Evolutionary conservation across 2,329 filamentous ascomycete genomes (phyloP), one percentile per base, ranked within the genome.

Genomic region (Orbilia javanica): DNA sequence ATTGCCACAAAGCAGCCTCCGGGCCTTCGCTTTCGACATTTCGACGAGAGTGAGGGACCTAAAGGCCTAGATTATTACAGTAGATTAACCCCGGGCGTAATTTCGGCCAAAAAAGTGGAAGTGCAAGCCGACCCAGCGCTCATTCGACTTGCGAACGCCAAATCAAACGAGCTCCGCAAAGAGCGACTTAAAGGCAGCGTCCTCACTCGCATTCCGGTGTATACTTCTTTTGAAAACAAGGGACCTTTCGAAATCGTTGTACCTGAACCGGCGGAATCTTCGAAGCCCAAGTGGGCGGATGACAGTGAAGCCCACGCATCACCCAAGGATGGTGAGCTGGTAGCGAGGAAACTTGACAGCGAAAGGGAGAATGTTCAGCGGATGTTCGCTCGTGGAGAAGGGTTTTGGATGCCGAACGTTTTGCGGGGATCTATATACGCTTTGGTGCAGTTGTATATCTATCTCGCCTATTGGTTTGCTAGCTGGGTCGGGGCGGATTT

Each of bases 111-210:
- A 22, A 57, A 29, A 13, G n/a, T 50, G 4, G 20, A 15, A 22
- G 15, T 2, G 1, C 18, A 11, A 27, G 4, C 31, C 13, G 10
- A 50, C 4, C 13, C 29, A 39, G n/a, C 7, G 1, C 34, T 60
- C 0, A 5, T 60, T 6, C 55, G 34, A 7, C 55, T 65, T 42
- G 57, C 63, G 4, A 10, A 76, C 15, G 18, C 63, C 3, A 48
- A 69, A 15, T n/a, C 71, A 20, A 53, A 46, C 29, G 27, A 53
- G 3, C 53, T 68, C 18, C 46, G 50, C 22, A 65, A 66, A 27
- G 22, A 52, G 20, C 39, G 73, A 1, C 53, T 66, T 13, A 31
- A 64, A n/a, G 39, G 42, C 2, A 48, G 39, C 11, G 15, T 42
- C 7, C 34, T 60, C 20, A 60, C 55, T 27, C 31, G 55, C 3